These are phyloP conservation scores for Penicillium olsonii DNA, from an alignment of 2,329 filamentous ascomycete genomes.

Conservation along the genomic window DNA sequence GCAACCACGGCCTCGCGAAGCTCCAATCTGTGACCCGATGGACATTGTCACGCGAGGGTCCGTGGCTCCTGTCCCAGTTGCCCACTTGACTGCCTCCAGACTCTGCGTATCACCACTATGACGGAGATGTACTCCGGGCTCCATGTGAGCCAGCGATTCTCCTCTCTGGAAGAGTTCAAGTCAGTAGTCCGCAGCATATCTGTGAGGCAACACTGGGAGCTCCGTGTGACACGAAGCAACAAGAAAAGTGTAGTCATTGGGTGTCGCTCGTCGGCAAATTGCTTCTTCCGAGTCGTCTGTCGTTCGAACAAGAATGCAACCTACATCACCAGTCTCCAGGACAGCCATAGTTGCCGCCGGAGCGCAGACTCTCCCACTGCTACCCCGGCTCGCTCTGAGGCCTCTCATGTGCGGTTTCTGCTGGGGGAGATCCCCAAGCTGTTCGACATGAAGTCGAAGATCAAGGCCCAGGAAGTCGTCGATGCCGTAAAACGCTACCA, in stretches of 20 bases:
- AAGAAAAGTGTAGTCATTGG: constrained; percentile 45
- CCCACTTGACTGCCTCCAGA: constrained; percentile 16
- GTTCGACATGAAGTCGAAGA: constrained; percentile 40
- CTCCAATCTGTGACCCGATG: constrained; percentile 26
- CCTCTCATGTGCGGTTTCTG: constrained; percentile 43
- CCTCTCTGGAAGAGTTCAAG: constrained; percentile 43
- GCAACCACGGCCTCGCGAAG: constrained; percentile 8
- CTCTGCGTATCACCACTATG: constrained; percentile 27
- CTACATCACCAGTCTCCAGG: constrained; percentile 43
- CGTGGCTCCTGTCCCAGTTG: constrained; percentile 17
- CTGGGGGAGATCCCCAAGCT: constrained; percentile 42
- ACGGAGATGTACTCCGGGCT: constrained; percentile 44
- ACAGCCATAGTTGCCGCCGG: constrained; percentile 40
- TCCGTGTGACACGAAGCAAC: constrained; percentile 43
- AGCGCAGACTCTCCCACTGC: constrained; percentile 30
- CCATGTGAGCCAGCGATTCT: constrained; percentile 41
- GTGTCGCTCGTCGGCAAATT: constrained; percentile 41
- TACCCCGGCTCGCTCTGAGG: constrained; percentile 42
- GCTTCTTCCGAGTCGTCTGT: constrained; percentile 43
- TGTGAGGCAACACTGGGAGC: constrained; percentile 44
- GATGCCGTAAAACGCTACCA: constrained; percentile 45
- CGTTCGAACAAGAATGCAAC: constrained; percentile 44
- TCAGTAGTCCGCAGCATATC: constrained; percentile 41
- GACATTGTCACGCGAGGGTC: constrained; percentile 20
- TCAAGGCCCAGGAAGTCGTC: constrained; percentile 41